Conservation (phyloP, 192 early-diverging fungal genomes). For the Coemansia sp. region DNA sequence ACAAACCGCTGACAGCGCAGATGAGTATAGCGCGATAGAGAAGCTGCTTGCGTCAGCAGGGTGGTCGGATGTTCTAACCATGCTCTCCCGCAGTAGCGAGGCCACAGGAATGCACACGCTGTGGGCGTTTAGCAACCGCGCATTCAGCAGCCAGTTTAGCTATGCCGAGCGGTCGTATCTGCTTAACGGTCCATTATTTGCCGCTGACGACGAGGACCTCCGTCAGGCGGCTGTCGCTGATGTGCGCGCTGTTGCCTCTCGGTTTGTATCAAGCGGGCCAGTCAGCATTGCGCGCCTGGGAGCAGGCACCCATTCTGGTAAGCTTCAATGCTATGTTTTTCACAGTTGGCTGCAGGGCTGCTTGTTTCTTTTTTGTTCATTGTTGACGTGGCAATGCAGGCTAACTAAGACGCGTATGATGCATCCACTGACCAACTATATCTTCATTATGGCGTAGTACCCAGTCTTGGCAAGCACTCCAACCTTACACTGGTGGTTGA, state of each 20-base stretch:
- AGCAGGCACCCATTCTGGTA: conserved; percentile 35
- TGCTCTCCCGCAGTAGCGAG: background rate
- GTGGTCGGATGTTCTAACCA: conserved; percentile 31
- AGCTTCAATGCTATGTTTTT: conserved; percentile 3
- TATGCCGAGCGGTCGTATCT: conserved; percentile 45
- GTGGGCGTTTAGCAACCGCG: conserved; percentile 48
- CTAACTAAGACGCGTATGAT: conserved; percentile 2
- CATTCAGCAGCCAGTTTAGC: conserved; percentile 26
- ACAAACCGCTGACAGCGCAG: background rate
- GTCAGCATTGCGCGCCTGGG: conserved; percentile 47
- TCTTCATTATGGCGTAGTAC: conserved; percentile 27
- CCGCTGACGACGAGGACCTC: conserved; percentile 33
- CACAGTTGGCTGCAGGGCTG: background rate
- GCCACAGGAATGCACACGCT: conserved; percentile 35
- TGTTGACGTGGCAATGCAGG: background rate
- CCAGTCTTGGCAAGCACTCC: conserved; percentile 16
- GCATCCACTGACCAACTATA: background rate
- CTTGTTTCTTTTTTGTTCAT: background rate
- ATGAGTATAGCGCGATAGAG: conserved; percentile 28
- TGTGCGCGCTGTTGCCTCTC: conserved; percentile 22
- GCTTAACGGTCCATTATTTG: conserved; percentile 38
- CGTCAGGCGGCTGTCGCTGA: conserved; percentile 23
- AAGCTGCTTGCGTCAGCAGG: conserved; percentile 34
- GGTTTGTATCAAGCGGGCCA: conserved; percentile 21
- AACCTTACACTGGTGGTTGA: conserved; percentile 23